Evolutionary conservation across 2,329 filamentous ascomycete species (phyloP).

Genomic region (Phialemoniopsis sp.): DNA sequence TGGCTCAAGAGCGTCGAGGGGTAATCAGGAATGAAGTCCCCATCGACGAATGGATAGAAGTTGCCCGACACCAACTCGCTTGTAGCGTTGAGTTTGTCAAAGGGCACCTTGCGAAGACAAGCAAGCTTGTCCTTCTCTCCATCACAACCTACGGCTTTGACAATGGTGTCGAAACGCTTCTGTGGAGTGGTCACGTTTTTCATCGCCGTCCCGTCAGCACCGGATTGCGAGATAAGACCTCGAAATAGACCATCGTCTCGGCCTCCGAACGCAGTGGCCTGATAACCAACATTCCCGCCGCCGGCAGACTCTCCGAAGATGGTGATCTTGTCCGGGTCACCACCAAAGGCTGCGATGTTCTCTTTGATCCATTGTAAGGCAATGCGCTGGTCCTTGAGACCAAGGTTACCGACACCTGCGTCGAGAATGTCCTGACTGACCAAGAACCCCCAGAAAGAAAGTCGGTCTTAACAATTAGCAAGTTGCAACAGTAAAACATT

Average conservation of each 20-base stretch:
- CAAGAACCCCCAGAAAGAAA: constrained; percentile 58
- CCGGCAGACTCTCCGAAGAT: constrained; percentile 75
- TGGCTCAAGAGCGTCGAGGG: constrained; percentile 48
- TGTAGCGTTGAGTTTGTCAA: constrained; percentile 22
- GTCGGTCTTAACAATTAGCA: too few species aligned
- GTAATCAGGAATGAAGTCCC: constrained; percentile 36
- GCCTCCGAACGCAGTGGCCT: constrained; percentile 59
- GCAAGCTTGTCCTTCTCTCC: constrained; percentile 51
- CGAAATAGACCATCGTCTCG: constrained; percentile 61
- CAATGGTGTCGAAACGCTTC: constrained; percentile 65
- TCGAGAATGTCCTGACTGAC: constrained; percentile 62
- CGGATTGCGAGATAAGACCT: constrained; percentile 74
- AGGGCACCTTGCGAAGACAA: constrained; percentile 53
- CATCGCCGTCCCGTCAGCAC: constrained; percentile 57
- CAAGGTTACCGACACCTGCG: constrained; percentile 67
- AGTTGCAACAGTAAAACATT: too few species aligned
- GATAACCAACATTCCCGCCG: constrained; percentile 68
- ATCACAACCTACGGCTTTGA: constrained; percentile 57
- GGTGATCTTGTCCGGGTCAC: constrained; percentile 73
- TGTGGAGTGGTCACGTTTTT: too few species aligned
- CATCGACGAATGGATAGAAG: constrained; percentile 26
- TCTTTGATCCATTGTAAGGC: constrained; percentile 74
- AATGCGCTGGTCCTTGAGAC: constrained; percentile 68
- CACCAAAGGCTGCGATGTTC: constrained; percentile 74
- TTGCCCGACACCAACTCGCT: too few species aligned